Evolutionary conservation across 306 rosid genomes (phyloP).

Genomic region (Lathyrus oleraceus): DNA sequence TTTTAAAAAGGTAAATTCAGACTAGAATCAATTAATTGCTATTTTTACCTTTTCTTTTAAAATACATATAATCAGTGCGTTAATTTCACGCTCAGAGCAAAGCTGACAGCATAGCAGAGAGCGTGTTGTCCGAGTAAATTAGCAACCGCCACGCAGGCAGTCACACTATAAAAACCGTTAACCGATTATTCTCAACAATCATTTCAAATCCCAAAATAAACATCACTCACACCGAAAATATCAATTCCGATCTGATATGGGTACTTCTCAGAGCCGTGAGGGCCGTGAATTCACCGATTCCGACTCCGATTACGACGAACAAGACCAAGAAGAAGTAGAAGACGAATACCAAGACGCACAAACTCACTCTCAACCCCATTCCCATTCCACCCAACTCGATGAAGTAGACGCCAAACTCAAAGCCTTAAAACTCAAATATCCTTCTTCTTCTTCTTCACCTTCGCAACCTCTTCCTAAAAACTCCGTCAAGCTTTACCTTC

Average conservation of each 20-base stretch:
- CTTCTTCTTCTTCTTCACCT: slow-evolving; percentile 34
- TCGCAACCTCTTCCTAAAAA: slow-evolving; percentile 41
- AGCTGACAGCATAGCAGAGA: background rate
- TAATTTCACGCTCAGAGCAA: slow-evolving; percentile 25
- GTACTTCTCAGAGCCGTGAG: slow-evolving; percentile 84
- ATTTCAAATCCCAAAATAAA: background rate
- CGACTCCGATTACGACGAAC: slow-evolving; percentile 54
- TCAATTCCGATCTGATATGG: slow-evolving; percentile 45
- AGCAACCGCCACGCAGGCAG: background rate
- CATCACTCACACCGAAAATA: background rate
- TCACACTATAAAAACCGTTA: slow-evolving; percentile 30
- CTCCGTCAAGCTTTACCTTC: slow-evolving; percentile 85
- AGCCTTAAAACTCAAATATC: slow-evolving; percentile 73
- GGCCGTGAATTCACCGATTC: slow-evolving; percentile 52
- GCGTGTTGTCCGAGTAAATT: background rate
- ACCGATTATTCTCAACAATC: background rate
- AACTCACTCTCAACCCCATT: slow-evolving; percentile 12
- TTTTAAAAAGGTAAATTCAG: too few relatives aligned
- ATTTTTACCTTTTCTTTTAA: background rate
- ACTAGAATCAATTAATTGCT: too few relatives aligned
- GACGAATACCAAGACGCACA: slow-evolving; percentile 45
- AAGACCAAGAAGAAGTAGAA: slow-evolving; percentile 32
- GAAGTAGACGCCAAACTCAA: slow-evolving; percentile 77
- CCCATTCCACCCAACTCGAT: slow-evolving; percentile 43
- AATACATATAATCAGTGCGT: slow-evolving; percentile 17